Evolutionary conservation across 805 yeast species (phyloP).

Genomic region (Kodamaea fukazawae): DNA sequence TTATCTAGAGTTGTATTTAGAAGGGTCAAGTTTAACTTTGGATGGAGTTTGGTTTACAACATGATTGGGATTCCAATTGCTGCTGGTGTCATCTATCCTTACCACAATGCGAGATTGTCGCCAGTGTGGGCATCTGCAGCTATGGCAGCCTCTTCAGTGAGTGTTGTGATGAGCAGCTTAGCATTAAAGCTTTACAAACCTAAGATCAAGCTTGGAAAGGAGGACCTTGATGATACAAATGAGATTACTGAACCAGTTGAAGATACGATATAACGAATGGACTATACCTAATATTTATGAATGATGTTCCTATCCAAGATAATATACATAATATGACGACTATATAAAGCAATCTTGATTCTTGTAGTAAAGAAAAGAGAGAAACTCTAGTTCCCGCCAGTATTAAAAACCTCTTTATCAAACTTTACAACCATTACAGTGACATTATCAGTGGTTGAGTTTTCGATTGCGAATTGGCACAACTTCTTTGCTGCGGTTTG

Average conservation of each 20-base stretch:
- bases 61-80: constrained; percentile 60
- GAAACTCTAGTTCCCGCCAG: background rate
- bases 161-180: constrained; percentile 57
- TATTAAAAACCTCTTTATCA: constrained; percentile 41
- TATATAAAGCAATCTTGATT: too few relatives aligned
- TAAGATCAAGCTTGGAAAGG: constrained; percentile 17
- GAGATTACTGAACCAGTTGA: constrained; percentile 1
- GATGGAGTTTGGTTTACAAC: constrained; percentile 59
- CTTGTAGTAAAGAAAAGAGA: too few relatives aligned
- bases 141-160: constrained; percentile 58
- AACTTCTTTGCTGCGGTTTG: constrained; percentile 63
- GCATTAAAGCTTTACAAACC: constrained; percentile 49
- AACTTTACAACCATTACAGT: constrained; percentile 85
- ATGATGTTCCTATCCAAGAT: too few relatives aligned
- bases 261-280: background rate
- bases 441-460: constrained; percentile 84
- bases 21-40: constrained; percentile 56
- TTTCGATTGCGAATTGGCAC: constrained; percentile 70
- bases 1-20: constrained; percentile 48
- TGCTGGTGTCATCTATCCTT: constrained; percentile 64
- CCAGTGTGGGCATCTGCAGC: constrained; percentile 71
- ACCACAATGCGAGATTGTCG: constrained; percentile 48
- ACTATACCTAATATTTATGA: background rate
- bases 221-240: background rate
- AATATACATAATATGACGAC: too few relatives aligned